Evolutionary conservation across 495 filamentous ascomycete genomes (phyloP), one percentile per base, ranked within the genome.

Genomic region (Tuber borchii): DNA sequence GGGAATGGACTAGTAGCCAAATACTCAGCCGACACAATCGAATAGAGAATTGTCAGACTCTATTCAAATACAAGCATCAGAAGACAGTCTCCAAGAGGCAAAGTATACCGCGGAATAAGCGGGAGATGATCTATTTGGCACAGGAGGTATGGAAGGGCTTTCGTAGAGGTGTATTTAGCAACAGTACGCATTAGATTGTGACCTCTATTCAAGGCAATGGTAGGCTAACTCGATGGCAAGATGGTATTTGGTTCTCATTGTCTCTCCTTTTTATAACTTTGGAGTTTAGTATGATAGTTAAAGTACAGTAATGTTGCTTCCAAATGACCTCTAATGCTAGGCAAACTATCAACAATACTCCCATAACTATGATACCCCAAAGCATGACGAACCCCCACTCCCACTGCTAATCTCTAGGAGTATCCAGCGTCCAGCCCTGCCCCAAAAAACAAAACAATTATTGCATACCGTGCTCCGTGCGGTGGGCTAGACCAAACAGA

Each of bases 121-220:
- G 48, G 9, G 43, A 77, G 20, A 71, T 75, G 69, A 69, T 51
- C 61, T 46, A 37, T 45, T 72, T 39, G 17, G 34, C 42, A 37
- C 34, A 72, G 48, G 16, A 69, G 31, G 76, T 77, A 45, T 9
- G 65, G 73, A 75, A 46, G 71, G 42, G 16, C 51, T 72, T 45
- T 44, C 40, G 2, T 75, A 44, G 73, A 70, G 19, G 72, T 44
- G 37, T 22, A 14, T 75, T 39, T 69, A 6, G 39, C 39, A 73
- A 77, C 46, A 37, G 44, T 42, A 75, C 69, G 43, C 37, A 26
- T 16, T 39, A 8, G 0, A 26, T 9, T 10, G 9, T 26, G 26
- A 12, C 51, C 2, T 26, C 22, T 56, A 56, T 26, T 2, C 1
- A 8, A 56, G 0, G 51, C 26, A 31, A 61, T 61, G n/a, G 51